Base-by-base conservation (phyloP, 1,284 basidiomycete genomes). In the Pseudozyma sp. region DNA sequence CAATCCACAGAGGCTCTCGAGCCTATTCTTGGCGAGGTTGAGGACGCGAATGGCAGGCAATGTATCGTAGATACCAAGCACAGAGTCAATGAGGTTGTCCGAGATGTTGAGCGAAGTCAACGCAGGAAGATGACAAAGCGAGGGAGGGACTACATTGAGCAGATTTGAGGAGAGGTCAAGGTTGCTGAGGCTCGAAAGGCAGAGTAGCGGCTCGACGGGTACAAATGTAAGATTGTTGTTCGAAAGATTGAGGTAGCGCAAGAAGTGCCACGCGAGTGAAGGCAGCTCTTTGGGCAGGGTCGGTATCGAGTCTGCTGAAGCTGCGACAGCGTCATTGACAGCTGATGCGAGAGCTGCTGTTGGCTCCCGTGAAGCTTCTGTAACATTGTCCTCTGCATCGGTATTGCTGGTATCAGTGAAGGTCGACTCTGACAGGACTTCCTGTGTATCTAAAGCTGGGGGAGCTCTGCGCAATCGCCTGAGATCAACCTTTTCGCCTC, bases 41-140 rank as follows among this genome's bases (percentile, higher is more conserved):
- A 83, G 77, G n/a, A 69, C 69, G 31, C 62, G 63, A 31, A 84
- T 74, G 5, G 55, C 56, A 5, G 70, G 61, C 0, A 84, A 40
- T 0, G 78, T 47, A 18, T 66, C 57, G 64, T 78, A 82, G 69
- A 83, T 94, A 34, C 92, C 93, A 4, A 95, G 89, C 16, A 97
- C 92, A 7, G 95, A 95, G 80, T 96, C 94, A 76, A 99, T 95
- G 89, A 98, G 92, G 87, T 99, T 98, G 86, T 95, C 92, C 16
- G 92, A 89, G 18, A 99, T 89, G 86, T 97, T 96, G 79, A 99
- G 91, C 36, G 92, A 93, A 48, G 89, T 86, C 51, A 98, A 92
- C 68, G 90, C 91, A 79, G 91, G 90, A 9, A 97, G 89, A 0
- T 87, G 83, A 6, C 90, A 89, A 18, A 98, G 88, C 13, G 91